A percentile compares a stretch with the other conserved stretches of the same genome.
These are phyloP conservation scores for Vitis amurensis DNA, from an alignment of 164 flowering plant genomes.

Conservation along the genomic window DNA sequence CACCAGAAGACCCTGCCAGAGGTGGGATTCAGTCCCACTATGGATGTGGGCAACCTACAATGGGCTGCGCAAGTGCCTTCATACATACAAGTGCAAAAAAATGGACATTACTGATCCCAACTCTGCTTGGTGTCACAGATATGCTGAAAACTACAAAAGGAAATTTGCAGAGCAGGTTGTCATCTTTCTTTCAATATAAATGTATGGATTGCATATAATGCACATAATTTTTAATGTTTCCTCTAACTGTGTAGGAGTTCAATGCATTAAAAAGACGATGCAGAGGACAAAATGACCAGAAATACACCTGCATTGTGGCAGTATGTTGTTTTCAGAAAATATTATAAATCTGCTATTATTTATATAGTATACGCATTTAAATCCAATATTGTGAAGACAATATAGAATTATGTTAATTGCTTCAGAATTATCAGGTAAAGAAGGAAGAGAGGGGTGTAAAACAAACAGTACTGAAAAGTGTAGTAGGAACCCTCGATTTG, in stretches of 20 bases:
- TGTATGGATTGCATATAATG: neutral
- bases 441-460: slow-evolving; percentile 43
- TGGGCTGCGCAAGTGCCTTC: neutral
- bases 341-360: neutral
- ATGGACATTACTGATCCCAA: slow-evolving; percentile 19
- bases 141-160: slow-evolving; percentile 56
- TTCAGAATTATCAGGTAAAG: slow-evolving; percentile 47
- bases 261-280: slow-evolving; percentile 63
- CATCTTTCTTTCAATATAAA: slow-evolving; percentile 3
- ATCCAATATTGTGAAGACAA: neutral
- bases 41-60: neutral
- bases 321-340: slow-evolving; percentile 30
- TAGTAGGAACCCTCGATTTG: slow-evolving; percentile 82
- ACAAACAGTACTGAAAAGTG: slow-evolving; percentile 55
- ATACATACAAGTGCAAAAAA: neutral
- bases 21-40: neutral
- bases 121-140: slow-evolving; percentile 47
- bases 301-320: slow-evolving; percentile 63
- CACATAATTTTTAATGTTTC: neutral
- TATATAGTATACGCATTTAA: neutral
- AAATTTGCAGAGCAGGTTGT: slow-evolving; percentile 80
- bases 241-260: slow-evolving; percentile 50
- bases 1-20: neutral
- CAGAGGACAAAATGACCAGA: slow-evolving; percentile 36
- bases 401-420: neutral